A percentile compares a stretch with the other conserved stretches of the same genome.
These are phyloP conservation scores for Metarhizium guizhouense DNA, from an alignment of 2,329 filamentous ascomycete species.

Conservation along the genomic window DNA sequence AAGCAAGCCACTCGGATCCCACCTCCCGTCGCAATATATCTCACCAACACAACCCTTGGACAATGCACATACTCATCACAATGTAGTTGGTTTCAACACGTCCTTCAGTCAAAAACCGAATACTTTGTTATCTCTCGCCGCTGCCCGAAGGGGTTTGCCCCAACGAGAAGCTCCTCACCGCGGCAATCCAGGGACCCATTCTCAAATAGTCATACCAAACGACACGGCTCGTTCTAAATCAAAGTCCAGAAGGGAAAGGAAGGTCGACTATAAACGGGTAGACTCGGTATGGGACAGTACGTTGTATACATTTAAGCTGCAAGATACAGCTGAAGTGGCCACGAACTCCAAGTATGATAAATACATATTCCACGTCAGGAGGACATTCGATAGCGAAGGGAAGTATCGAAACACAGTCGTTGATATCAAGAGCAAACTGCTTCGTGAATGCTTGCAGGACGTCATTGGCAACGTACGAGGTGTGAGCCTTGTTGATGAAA, in stretches of 20 bases:
- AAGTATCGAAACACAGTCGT: constrained; percentile 65
- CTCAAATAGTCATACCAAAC: background rate
- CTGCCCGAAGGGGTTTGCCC: background rate
- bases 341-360: constrained; percentile 57
- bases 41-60: background rate
- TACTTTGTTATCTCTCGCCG: background rate
- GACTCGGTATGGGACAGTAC: constrained; percentile 45
- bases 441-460: constrained; percentile 53
- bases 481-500: constrained; percentile 72
- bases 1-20: background rate
- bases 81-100: background rate
- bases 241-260: constrained; percentile 15
- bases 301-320: constrained; percentile 43
- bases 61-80: background rate
- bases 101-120: background rate
- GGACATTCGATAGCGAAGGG: constrained; percentile 77
- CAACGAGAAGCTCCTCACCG: background rate
- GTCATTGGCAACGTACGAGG: constrained; percentile 32
- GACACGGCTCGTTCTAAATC: background rate
- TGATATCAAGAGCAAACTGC: constrained; percentile 75
- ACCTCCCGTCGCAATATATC: background rate
- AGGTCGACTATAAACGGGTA: constrained; percentile 38
- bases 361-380: constrained; percentile 74
- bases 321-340: constrained; percentile 39
- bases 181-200: background rate